Base-by-base conservation (phyloP, 495 filamentous ascomycete species). In the Jackrogersella multiformis region DNA sequence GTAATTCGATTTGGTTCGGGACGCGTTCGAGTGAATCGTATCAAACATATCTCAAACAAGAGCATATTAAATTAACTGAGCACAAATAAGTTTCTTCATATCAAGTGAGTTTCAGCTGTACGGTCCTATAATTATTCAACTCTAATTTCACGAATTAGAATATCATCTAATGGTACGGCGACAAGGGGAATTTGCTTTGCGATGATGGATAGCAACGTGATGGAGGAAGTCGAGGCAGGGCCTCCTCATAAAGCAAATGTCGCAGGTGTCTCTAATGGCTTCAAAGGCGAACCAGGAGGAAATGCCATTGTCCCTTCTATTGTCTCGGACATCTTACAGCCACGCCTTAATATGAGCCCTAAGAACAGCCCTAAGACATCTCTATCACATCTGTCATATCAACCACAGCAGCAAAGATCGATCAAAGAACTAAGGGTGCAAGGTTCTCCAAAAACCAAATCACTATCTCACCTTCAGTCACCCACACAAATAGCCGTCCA, bases 401-500 rank as follows among this genome's bases (percentile, higher is more conserved):
- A 44, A 28, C 6, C 38, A 32, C 54, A 41, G 32, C 45, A 57
- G 42, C 53, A 54, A 39, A 60, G 24, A 48, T 39, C 18, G 10
- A 24, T 13, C n/a, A 36, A 34, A 13, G 20, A 48, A 30, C 38
- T 13, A 20, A 60, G 60, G 24, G 21, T 53, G 32, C 56, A 61
- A 46, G 15, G 30, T 23, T 15, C 21, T 13, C 34, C 46, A 23
- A 6, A 57, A n/a, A 39, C 39, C 46, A 56, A 20, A 13, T 15
- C 32, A 13, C 45, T 24, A 56, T 56, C 62, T 12, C 62, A 42
- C 36, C 30, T 35, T 2, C 57, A 61, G 32, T 32, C 66, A 9
- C 48, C 13, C 6, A 45, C 60, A 52, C 49, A 30, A 18, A 15
- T 75, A 30, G 73, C 73, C 24, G 73, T 75, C 10, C 70, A 75